Evolutionary conservation across 805 yeast species (phyloP), one percentile per base, ranked within the genome.

Genomic region (Yarrowia bubula): DNA sequence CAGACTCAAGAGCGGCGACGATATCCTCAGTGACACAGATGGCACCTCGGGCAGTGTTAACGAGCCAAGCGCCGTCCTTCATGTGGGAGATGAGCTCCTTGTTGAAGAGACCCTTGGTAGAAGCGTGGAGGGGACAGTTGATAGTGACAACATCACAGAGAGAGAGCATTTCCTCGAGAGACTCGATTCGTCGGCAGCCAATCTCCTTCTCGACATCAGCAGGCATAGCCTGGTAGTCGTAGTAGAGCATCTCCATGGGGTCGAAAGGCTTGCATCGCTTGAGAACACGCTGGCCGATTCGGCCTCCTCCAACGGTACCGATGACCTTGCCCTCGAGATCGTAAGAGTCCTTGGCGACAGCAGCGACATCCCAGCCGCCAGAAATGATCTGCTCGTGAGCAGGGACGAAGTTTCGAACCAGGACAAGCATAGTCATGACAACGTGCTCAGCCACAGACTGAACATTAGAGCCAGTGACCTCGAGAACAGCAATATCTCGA

Each of bases 391-490:
- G 89, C 65, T 85, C 84, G 74, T 89, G 92, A 32, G 92, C 89
- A 44, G 91, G 91, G 66, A 86, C 88, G 74, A 86, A 89, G 81
- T 89, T 89, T 73, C 92, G 83, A 42, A 89, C 87, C 71, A 88
- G 80, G 31, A 81, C 82, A 70, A 88, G 79, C 70, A 89, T 88
- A 55, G 90, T 85, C 87, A 88, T 84, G 55, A 88, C 74, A 50
- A 83, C 92, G 72, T 88, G 93, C 76, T 88, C 95, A 14, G 95
- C 92, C 53, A 89, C 95, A 14, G 92, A 86, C 22, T 81, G 83
- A 57, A 88, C 92, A 73, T 89, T 89, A 63, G 92, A 87, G 8
- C 95, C 93, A 35, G 96, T 89, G 64, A 89, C 95, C 77, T 89
- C 95, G 58, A 85, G 31, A 88, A 38, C 92, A n/a, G 87, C 80